phyloP scores from a whole-genome alignment of 2,329 filamentous ascomycete species.

The Fusarium robinianum region DNA sequence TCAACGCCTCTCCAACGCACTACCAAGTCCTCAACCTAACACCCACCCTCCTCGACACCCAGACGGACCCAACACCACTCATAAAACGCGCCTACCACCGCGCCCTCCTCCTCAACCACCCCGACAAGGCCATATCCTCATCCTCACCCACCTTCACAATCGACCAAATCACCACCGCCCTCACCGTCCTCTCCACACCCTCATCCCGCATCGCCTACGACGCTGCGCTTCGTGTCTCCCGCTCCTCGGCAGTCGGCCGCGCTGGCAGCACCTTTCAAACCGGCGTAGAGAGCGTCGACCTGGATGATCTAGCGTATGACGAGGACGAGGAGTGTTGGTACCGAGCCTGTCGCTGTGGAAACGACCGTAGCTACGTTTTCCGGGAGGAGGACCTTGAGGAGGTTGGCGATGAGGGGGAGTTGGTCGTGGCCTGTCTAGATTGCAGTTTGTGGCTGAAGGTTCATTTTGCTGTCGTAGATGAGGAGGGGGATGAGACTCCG shows the following conservation, averaged over 20 bases:
- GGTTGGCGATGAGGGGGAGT: slow-evolving; percentile 60
- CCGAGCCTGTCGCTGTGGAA: slow-evolving; percentile 66
- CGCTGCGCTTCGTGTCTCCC: slow-evolving; percentile 47
- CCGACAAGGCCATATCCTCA: slow-evolving; percentile 55
- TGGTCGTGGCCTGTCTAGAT: slow-evolving; percentile 67
- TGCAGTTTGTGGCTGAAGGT: slow-evolving; percentile 70
- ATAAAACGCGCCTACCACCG: slow-evolving; percentile 68
- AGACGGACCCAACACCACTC: slow-evolving; percentile 50
- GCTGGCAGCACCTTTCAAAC: slow-evolving; percentile 54
- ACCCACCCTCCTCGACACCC: slow-evolving; percentile 50
- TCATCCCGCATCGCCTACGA: slow-evolving; percentile 59
- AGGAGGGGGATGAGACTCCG: slow-evolving; percentile 27
- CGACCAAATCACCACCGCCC: slow-evolving; percentile 67
- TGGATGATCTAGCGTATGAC: slow-evolving; percentile 66
- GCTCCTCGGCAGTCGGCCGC: slow-evolving; percentile 23
- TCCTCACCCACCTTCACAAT: slow-evolving; percentile 51
- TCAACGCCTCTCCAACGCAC: slow-evolving; percentile 49
- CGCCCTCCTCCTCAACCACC: slow-evolving; percentile 68
- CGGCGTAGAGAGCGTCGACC: slow-evolving; percentile 65
- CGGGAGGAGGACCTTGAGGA: slow-evolving; percentile 63
- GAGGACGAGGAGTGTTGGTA: slow-evolving; percentile 56
- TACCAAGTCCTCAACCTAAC: slow-evolving; percentile 65
- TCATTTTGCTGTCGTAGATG: slow-evolving; percentile 61
- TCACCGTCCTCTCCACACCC: slow-evolving; percentile 58
- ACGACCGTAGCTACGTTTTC: slow-evolving; percentile 63